Conservation (phyloP, 371 early-diverging fungal genomes). For the Rhizomucor pusillus region DNA sequence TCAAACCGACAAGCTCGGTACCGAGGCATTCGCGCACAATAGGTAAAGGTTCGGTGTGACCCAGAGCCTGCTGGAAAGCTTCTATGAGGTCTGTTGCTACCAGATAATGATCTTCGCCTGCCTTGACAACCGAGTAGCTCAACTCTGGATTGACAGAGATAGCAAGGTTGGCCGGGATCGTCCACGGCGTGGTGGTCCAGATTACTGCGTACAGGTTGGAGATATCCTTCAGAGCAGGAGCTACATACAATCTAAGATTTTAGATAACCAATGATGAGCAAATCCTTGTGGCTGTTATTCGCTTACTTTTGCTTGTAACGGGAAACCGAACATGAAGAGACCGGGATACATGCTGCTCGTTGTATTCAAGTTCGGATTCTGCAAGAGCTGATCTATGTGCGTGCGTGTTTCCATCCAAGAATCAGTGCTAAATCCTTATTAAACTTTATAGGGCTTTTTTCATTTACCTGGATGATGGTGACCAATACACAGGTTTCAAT, state of each 20-base stretch:
- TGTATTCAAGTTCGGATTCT: conserved; percentile 91
- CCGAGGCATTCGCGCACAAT: conserved; percentile 47
- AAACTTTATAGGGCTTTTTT: not conserved
- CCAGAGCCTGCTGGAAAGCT: conserved; percentile 26
- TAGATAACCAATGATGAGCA: too few relatives aligned
- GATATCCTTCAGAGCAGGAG: conserved; percentile 18
- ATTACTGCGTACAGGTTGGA: conserved; percentile 57
- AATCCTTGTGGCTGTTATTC: too few relatives aligned
- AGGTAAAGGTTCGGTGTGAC: not conserved
- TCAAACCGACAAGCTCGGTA: conserved; percentile 56
- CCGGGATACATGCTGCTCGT: conserved; percentile 76
- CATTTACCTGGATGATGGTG: conserved; percentile 71
- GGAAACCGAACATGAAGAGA: conserved; percentile 74
- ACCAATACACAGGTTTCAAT: conserved; percentile 90
- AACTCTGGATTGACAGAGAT: conserved; percentile 77
- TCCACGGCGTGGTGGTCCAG: conserved; percentile 99
- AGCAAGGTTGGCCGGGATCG: conserved; percentile 87
- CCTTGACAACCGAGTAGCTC: conserved; percentile 61
- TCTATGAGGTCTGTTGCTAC: conserved; percentile 49
- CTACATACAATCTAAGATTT: not conserved
- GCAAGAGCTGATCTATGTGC: conserved; percentile 86
- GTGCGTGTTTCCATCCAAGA: not conserved
- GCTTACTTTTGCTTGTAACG: conserved; percentile 38
- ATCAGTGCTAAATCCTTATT: not conserved
- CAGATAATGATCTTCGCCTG: conserved; percentile 32